phyloP scores from a whole-genome alignment of 306 rosid species.

The Rosa lucieae region DNA sequence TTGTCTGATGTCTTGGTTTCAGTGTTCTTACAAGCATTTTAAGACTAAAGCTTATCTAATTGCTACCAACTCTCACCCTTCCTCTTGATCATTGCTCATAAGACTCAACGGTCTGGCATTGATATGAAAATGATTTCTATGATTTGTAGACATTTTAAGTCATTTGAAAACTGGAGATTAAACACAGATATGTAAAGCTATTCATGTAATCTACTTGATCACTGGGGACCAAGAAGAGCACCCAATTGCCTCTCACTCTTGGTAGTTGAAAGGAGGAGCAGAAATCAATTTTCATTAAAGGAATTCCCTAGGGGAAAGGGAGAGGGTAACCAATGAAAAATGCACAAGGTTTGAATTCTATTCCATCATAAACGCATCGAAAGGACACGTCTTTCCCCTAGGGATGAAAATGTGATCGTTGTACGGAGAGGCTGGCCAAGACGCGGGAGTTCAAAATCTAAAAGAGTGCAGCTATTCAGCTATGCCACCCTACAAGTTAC shows the following conservation, averaged over 20 bases:
- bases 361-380: background rate
- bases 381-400: background rate
- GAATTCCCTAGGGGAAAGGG: background rate
- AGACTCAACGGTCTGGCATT: background rate
- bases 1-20: background rate
- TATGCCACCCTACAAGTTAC: background rate
- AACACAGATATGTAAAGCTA: too few relatives aligned
- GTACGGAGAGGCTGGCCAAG: background rate
- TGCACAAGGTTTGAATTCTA: background rate
- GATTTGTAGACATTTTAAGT: background rate
- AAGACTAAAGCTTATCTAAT: background rate
- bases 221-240: background rate
- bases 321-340: background rate
- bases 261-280: background rate
- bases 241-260: background rate
- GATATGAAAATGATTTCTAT: too few relatives aligned
- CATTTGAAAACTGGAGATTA: background rate
- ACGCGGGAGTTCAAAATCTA: background rate
- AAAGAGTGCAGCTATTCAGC: background rate
- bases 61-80: background rate
- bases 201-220: background rate
- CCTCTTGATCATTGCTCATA: background rate
- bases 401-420: background rate
- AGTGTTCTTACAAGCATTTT: background rate
- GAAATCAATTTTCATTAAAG: background rate